Evolutionary conservation across 768 basidiomycete genomes (phyloP), one percentile per base, ranked within the genome.

Genomic region (Trametes cubensis): DNA sequence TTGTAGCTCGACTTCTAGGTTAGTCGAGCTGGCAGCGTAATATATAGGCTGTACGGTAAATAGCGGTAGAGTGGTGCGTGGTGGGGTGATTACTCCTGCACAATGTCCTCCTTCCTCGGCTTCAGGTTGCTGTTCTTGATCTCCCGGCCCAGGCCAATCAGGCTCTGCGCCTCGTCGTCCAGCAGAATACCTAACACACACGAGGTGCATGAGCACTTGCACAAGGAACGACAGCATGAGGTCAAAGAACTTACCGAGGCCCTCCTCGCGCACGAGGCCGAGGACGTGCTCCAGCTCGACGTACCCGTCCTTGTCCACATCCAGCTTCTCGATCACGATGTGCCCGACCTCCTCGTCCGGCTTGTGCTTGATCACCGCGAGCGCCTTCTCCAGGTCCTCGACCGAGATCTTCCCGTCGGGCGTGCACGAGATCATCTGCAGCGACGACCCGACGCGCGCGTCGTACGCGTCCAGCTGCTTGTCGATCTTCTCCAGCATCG

Each of bases 401-500:
- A 94, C 85, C 11, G 92, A 88, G 70, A 99, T 95, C 54, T 91
- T 84, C 52, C 97, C 97, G 68, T 93, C 90, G 0, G 89, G 81
- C 68, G 92, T 90, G 26, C 88, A 85, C 60, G 88, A 89, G 65
- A 94, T 93, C 82, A 92, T 85, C 74, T 94, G 91, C 55, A 94
- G 80, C 34, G 90, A 90, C 65, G 80, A 86, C 44, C 91, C 92
- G 34, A 95, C 92, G 61, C 90, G 89, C 45, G 81, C 80, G 74
- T 99, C 97, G 76, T 98, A 98, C 62, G 88, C 94, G 68, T 92
- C 85, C 15, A 98, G 83, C 72, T 98, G 97, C 38, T 81, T 74
- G 77, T 98, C 96, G 73, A 99, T 89, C 80, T 97, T 96, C 67
- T 88, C 94, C 49, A 99, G 83, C 94, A 98, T 98, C 23, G 85